phyloP scores from a whole-genome alignment of 768 basidiomycete species.

The Trametes cubensis region DNA sequence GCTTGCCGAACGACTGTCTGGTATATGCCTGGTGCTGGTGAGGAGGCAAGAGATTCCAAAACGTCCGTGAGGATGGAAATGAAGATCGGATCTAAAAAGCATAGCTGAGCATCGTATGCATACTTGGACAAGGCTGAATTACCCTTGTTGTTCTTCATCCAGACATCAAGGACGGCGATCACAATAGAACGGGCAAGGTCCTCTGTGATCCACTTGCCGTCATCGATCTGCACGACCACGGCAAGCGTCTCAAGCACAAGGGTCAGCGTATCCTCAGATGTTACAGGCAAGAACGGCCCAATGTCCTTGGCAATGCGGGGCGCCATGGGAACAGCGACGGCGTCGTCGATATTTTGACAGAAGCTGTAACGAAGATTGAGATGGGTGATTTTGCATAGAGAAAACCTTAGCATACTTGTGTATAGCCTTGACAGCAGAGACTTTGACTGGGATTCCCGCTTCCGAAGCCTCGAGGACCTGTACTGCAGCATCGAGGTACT shows the following conservation, averaged over 20 bases:
- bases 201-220: conserved; percentile 69
- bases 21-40: conserved; percentile 63
- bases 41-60: conserved; percentile 66
- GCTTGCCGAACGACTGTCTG: conserved; percentile 72
- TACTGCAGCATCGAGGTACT: conserved; percentile 87
- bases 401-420: conserved; percentile 67
- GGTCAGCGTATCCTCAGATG: conserved; percentile 87
- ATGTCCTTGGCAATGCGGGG: conserved; percentile 78
- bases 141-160: conserved; percentile 90
- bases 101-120: neutral
- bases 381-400: too few species aligned
- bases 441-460: conserved; percentile 84
- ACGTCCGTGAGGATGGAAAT: conserved; percentile 85
- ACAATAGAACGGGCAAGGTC: conserved; percentile 71
- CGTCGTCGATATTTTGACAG: conserved; percentile 64
- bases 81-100: conserved; percentile 78
- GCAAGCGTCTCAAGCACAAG: conserved; percentile 86
- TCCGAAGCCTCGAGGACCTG: conserved; percentile 77
- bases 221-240: conserved; percentile 73
- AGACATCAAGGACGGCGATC: conserved; percentile 72
- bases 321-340: conserved; percentile 63
- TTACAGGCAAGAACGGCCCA: conserved; percentile 76
- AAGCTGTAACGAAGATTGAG: conserved; percentile 48
- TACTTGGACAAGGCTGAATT: conserved; percentile 4
- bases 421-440: conserved; percentile 91